phyloP scores from a whole-genome alignment of 2,329 filamentous ascomycete genomes.

The Zymoseptoria ardabiliae region DNA sequence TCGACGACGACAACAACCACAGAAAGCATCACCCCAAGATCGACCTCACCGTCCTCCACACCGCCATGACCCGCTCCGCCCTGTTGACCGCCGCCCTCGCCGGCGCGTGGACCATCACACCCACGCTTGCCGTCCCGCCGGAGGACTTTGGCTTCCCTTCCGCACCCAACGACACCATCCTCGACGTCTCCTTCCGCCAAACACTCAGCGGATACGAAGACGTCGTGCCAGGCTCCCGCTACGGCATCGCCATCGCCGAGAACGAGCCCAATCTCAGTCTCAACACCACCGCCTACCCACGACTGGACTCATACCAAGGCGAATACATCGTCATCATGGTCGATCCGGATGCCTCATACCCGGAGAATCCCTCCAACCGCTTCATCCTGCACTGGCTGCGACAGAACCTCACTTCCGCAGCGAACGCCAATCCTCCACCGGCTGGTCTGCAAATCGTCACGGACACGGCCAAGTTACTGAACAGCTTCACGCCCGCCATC shows the following conservation, averaged over 20 bases:
- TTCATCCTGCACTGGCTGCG: slow-evolving; percentile 13
- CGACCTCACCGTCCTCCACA: neutral
- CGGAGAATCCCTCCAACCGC: slow-evolving; percentile 6
- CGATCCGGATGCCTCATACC: slow-evolving; percentile 11
- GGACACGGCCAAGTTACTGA: neutral
- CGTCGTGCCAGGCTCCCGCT: neutral
- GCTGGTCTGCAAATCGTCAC: neutral
- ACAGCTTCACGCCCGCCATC: slow-evolving; percentile 2
- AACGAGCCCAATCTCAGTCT: slow-evolving; percentile 2
- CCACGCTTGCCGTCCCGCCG: slow-evolving; percentile 8
- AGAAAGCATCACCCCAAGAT: neutral
- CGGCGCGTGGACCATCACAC: slow-evolving; percentile 1
- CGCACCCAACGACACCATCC: slow-evolving; percentile 11
- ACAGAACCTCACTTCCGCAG: slow-evolving; percentile 2
- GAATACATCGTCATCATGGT: slow-evolving; percentile 10
- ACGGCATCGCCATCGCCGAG: slow-evolving; percentile 8
- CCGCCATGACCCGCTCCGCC: neutral
- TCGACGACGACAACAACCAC: neutral
- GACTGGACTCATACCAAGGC: slow-evolving; percentile 9
- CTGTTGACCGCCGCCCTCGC: neutral
- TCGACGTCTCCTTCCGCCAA: slow-evolving; percentile 2
- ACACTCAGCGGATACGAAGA: neutral
- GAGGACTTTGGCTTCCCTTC: slow-evolving; percentile 11
- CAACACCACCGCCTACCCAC: slow-evolving; percentile 6
- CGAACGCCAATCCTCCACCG: neutral